These are phyloP conservation scores for Solanum pennellii DNA, from an alignment of 257 asterid species.

Conservation along the genomic window DNA sequence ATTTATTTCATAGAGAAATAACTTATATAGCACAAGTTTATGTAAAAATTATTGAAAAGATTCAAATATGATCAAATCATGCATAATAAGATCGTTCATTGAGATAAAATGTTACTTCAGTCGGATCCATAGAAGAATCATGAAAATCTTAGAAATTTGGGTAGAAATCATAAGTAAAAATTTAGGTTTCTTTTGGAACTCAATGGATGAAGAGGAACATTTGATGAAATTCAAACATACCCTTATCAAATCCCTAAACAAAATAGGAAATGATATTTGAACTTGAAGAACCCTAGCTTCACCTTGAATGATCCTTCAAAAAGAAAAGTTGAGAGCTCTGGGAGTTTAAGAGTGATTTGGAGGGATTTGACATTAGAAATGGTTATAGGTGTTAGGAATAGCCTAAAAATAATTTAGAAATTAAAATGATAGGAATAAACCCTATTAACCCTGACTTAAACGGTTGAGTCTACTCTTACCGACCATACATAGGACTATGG, in stretches of 20 bases:
- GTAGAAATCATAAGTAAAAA: too few species aligned
- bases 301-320: neutral
- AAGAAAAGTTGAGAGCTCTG: too few species aligned
- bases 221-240: neutral
- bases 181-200: neutral
- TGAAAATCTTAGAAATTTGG: too few species aligned
- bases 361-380: neutral
- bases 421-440: neutral
- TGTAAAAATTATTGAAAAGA: neutral
- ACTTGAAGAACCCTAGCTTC: neutral
- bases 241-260: neutral
- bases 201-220: neutral
- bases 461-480: neutral
- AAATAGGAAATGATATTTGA: too few species aligned
- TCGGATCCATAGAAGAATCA: neutral
- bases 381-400: neutral
- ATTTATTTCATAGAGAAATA: too few species aligned
- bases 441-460: too few species aligned
- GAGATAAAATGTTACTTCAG: neutral
- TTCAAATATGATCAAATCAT: neutral
- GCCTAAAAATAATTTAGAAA: too few species aligned
- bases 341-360: neutral
- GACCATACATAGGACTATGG: neutral
- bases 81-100: neutral
- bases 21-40: neutral